phyloP scores from a whole-genome alignment of 495 filamentous ascomycete species.

The Neurospora sublineolata region DNA sequence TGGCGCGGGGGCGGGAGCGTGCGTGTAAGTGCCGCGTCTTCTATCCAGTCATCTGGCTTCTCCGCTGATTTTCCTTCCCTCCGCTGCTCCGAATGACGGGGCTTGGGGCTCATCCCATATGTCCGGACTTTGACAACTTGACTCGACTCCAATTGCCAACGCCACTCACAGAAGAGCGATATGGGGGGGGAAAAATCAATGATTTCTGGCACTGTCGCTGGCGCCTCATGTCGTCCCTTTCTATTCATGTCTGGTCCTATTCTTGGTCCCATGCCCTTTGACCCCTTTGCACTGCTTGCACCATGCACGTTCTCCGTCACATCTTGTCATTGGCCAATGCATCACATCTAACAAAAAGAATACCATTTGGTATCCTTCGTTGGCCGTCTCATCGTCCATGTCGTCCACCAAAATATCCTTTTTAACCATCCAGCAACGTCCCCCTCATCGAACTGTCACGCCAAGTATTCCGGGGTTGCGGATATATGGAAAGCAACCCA shows the following conservation, averaged over 20 bases:
- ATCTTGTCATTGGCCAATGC: neutral
- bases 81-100: slow-evolving; percentile 13
- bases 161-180: neutral
- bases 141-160: neutral
- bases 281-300: neutral
- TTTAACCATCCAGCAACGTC: neutral
- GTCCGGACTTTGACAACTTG: neutral
- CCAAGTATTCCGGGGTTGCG: neutral
- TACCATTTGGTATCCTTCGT: neutral
- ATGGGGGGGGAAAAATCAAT: neutral
- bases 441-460: neutral
- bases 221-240: neutral
- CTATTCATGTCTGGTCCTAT: neutral
- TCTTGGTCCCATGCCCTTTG: neutral
- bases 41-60: neutral
- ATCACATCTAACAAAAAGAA: neutral
- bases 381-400: neutral
- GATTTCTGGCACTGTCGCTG: neutral
- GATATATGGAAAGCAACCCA: neutral
- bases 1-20: neutral
- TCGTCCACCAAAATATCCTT: neutral
- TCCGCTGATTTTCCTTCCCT: neutral
- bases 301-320: neutral
- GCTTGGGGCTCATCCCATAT: slow-evolving; percentile 2
- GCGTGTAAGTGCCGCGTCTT: neutral